A percentile compares a stretch with the other conserved stretches of the same genome.
phyloP scores from a whole-genome alignment of 305 asterid species.

The Stenogyne calaminthoides region DNA sequence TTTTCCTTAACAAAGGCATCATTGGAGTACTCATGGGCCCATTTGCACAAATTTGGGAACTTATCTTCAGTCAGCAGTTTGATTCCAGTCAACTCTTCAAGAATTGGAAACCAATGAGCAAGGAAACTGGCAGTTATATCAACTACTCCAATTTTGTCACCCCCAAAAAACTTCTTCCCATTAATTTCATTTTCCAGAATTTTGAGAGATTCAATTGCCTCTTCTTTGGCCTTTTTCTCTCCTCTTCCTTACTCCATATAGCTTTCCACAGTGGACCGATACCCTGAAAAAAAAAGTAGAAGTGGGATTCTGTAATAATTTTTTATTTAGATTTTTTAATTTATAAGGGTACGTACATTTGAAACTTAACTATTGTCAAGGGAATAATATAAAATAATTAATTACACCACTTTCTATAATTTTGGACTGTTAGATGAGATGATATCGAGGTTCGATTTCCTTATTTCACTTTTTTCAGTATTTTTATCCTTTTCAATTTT shows the following conservation, averaged over 20 bases:
- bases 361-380: too few relatives aligned
- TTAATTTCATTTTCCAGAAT: conserved; percentile 34
- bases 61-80: conserved; percentile 31
- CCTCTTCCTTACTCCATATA: conserved; percentile 26
- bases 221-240: conserved; percentile 31
- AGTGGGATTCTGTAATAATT: not conserved
- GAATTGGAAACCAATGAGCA: conserved; percentile 30
- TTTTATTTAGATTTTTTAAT: too few relatives aligned
- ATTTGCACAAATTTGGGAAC: conserved; percentile 37
- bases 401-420: too few relatives aligned
- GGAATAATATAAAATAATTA: too few relatives aligned
- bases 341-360: too few relatives aligned
- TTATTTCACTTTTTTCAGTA: too few relatives aligned
- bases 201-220: conserved; percentile 28
- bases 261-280: conserved; percentile 21
- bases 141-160: conserved; percentile 36
- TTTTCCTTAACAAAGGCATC: conserved; percentile 28
- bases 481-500: too few relatives aligned
- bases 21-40: conserved; percentile 23
- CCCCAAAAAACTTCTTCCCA: conserved; percentile 40
- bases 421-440: too few relatives aligned
- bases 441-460: too few relatives aligned
- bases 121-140: conserved; percentile 32
- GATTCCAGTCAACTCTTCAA: conserved; percentile 12
- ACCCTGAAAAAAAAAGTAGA: conserved; percentile 4